A percentile compares a stretch with the other conserved stretches of the same genome.
These are phyloP conservation scores for Exutisphaerella laricina DNA, from an alignment of 2,329 filamentous ascomycete genomes.

Conservation along the genomic window DNA sequence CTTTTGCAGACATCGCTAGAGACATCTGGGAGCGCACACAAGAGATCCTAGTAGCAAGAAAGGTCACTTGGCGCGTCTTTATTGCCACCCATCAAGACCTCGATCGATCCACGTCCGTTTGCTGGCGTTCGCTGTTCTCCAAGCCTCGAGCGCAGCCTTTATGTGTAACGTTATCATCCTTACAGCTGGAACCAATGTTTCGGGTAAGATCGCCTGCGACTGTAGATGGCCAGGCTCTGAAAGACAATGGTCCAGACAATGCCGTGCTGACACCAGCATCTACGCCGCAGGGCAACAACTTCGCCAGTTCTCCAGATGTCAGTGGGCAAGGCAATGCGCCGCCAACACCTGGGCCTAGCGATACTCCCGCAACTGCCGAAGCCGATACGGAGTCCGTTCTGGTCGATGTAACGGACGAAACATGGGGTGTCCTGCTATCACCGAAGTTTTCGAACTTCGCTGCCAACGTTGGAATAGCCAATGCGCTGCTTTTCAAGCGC, in stretches of 20 bases:
- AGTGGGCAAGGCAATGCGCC: slow-evolving; percentile 22
- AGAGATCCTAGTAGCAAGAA: slow-evolving; percentile 63
- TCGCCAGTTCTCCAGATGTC: slow-evolving; percentile 30
- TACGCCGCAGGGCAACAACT: slow-evolving; percentile 47
- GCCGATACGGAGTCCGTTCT: slow-evolving; percentile 61
- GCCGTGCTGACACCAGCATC: slow-evolving; percentile 57
- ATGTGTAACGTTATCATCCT: slow-evolving; percentile 27
- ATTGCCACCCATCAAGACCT: slow-evolving; percentile 45
- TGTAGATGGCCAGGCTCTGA: slow-evolving; percentile 3
- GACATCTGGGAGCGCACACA: slow-evolving; percentile 72
- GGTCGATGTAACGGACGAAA: slow-evolving; percentile 67
- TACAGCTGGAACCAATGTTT: slow-evolving; percentile 18
- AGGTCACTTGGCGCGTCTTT: slow-evolving; percentile 71
- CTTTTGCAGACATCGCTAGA: slow-evolving; percentile 59
- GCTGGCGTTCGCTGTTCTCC: slow-evolving; percentile 23
- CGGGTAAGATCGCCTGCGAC: slow-evolving; percentile 17
- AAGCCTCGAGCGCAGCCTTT: slow-evolving; percentile 37
- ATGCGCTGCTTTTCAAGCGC: slow-evolving; percentile 42
- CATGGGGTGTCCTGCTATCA: slow-evolving; percentile 63
- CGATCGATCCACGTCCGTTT: slow-evolving; percentile 16
- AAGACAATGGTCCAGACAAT: slow-evolving; percentile 22
- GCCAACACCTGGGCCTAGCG: slow-evolving; percentile 46
- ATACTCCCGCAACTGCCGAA: slow-evolving; percentile 39
- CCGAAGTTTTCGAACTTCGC: slow-evolving; percentile 35
- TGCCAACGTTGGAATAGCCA: slow-evolving; percentile 37